Evolutionary conservation across 169 alveolate species (phyloP).

Genomic region (Eimeria praecox): DNA sequence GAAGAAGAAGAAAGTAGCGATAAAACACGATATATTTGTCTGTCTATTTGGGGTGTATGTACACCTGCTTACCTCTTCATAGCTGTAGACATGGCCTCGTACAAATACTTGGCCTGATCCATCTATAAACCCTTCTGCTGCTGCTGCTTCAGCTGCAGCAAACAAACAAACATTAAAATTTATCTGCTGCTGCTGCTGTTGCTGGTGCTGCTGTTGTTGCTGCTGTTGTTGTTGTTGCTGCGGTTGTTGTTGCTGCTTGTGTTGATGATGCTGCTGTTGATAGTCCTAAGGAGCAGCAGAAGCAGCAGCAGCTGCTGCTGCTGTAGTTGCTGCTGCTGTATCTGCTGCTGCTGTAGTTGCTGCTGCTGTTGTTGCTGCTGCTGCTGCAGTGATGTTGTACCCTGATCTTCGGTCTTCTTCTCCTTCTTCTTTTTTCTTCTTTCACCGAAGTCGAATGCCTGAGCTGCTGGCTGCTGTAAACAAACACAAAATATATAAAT

Average conservation of each 20-base stretch:
- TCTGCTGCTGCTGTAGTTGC: no score
- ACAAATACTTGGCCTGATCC: constrained; percentile 85
- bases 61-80: constrained; percentile 93
- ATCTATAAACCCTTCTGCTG: constrained; percentile 40
- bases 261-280: background rate
- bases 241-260: no score
- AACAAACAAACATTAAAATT: background rate
- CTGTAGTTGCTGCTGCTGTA: no score
- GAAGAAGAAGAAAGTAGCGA: no score
- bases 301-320: no score
- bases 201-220: background rate
- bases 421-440: constrained; percentile 73
- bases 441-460: constrained; percentile 77
- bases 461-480: constrained; percentile 43
- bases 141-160: constrained; percentile 12
- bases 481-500: no score
- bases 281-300: no score
- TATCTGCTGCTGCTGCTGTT: no score
- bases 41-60: no score
- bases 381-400: background rate
- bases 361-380: background rate
- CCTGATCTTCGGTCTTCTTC: constrained; percentile 51
- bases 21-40: no score
- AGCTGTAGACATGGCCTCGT: constrained; percentile 92
- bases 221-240: background rate